Base-by-base conservation (phyloP, 345 rosid species). In the Cardamine resedifolia region DNA sequence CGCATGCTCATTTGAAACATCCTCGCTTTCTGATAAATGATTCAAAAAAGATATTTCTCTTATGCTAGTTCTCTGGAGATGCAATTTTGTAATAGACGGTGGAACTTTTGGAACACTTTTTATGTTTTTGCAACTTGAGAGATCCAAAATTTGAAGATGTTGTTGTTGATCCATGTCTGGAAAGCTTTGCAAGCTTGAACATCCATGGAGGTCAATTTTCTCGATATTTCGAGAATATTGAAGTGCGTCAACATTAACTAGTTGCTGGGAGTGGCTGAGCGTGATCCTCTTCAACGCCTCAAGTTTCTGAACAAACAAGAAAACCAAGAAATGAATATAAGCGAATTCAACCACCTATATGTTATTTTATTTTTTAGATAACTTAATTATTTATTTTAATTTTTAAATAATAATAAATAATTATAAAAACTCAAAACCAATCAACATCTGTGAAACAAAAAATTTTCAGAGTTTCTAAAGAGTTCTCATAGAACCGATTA, bases 281-380 rank as follows among this genome's bases (percentile, higher is more conserved):
- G 24, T 64, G 30, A 64, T 28, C 56, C 28, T 64, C 45, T 64
- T 64, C 28, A 64, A 49, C 44, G 15, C 11, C 28, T 28, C 19
- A 19, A 64, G 43, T 18, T 19, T 45, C 69, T 64, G 20, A 45
- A 16, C 57, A 64, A 27, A 18, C 19, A 48, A 16, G 6, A 12
- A 44, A 23, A 44, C 2, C 23, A 15, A 8, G 3, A 30, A 34
- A 19, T 18, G 43, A 28, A 28, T 33, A 7, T 19, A 19, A 33
- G 4, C 18, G 1, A 57, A 18, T 31, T 31, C 39, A 30, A 6
- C 33, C 8, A 30, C 33, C 8, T n/a, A n/a, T n/a, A n/a, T n/a
- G n/a, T n/a, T n/a, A n/a, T n/a, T n/a, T n/a, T n/a, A n/a, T n/a
- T n/a, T n/a, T n/a, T n/a, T n/a, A n/a, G n/a, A n/a, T n/a, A n/a